Conservation (phyloP, 2,329 filamentous ascomycete species). For the Neophaeococcomyces aloes region DNA sequence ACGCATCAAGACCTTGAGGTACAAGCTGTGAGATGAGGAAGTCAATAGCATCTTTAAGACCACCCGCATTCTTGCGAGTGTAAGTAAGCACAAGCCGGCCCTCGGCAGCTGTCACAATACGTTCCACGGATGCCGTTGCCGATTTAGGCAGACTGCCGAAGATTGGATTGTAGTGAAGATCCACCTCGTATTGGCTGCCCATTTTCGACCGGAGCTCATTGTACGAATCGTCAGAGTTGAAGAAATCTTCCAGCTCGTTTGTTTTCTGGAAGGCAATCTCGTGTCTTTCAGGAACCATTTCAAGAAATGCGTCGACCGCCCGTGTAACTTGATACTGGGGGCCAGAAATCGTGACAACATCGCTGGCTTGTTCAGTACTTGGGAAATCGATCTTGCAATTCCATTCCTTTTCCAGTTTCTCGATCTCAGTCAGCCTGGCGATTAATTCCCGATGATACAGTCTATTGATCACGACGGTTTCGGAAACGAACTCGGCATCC, state of each 20-base stretch:
- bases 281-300: constrained; percentile 95
- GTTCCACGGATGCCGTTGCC: constrained; percentile 26
- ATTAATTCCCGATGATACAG: constrained; percentile 92
- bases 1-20: constrained; percentile 76
- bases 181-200: constrained; percentile 83
- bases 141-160: constrained; percentile 25
- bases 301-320: constrained; percentile 89
- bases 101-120: constrained; percentile 40
- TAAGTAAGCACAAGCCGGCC: constrained; percentile 62
- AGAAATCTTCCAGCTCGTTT: constrained; percentile 64
- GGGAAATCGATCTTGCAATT: constrained; percentile 99
- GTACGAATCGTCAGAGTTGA: constrained; percentile 71
- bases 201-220: constrained; percentile 73
- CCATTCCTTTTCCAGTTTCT: constrained; percentile 96
- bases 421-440: constrained; percentile 75
- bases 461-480: constrained; percentile 86
- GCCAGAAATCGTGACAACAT: constrained; percentile 88
- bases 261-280: constrained; percentile 75
- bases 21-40: constrained; percentile 80
- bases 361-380: constrained; percentile 92
- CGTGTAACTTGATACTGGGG: constrained; percentile 97
- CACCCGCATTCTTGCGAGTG: constrained; percentile 93
- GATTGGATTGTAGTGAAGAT: constrained; percentile 56
- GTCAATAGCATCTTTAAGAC: constrained; percentile 89
- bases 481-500: constrained; percentile 94